These are phyloP conservation scores for Aspergillus sclerotioniger DNA, from an alignment of 495 filamentous ascomycete genomes.

Conservation along the genomic window DNA sequence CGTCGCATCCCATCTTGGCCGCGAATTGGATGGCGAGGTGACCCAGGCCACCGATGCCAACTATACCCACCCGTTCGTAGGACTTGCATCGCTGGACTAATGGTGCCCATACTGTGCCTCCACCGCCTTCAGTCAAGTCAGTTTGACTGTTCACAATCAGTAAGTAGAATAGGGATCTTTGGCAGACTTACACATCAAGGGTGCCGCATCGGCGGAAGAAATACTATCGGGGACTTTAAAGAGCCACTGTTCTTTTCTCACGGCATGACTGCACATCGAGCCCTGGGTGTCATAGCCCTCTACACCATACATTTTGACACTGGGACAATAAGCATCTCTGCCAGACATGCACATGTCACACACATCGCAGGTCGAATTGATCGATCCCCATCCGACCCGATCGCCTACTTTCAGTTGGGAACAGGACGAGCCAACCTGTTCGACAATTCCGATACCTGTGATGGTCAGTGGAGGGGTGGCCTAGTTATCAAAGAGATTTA, in stretches of 20 bases:
- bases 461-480: no score
- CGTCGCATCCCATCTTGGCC: constrained; percentile 61
- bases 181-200: constrained; percentile 58
- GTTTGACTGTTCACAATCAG: no score
- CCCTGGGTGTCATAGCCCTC: constrained; percentile 34
- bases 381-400: constrained; percentile 47
- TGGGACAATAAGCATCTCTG: constrained; percentile 57
- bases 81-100: constrained; percentile 58
- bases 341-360: constrained; percentile 60
- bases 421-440: constrained; percentile 58
- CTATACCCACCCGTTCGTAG: constrained; percentile 68
- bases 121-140: constrained; percentile 34
- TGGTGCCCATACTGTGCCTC: constrained; percentile 66
- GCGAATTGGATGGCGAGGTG: constrained; percentile 52
- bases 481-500: no score
- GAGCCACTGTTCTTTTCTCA: constrained; percentile 49
- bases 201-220: constrained; percentile 52
- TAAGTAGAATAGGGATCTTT: no score
- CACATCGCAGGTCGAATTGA: constrained; percentile 16
- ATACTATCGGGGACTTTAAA: constrained; percentile 64
- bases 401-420: constrained; percentile 58
- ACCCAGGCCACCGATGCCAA: constrained; percentile 72
- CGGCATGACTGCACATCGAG: background rate
- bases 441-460: constrained; percentile 66
- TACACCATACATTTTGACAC: constrained; percentile 27